Base-by-base conservation (phyloP, 1,139 yeast genomes). In the Kodamaea sp. region DNA sequence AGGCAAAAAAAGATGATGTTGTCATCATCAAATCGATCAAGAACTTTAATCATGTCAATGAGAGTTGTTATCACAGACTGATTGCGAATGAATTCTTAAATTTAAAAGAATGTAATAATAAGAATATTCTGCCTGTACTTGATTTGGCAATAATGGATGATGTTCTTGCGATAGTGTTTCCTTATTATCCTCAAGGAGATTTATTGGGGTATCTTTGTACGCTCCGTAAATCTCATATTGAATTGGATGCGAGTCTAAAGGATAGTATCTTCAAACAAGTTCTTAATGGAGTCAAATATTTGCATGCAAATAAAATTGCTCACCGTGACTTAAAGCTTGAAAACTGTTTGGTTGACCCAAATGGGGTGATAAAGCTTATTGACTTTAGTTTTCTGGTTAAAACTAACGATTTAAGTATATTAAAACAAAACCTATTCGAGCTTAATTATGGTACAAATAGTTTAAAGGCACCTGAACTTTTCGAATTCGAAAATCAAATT, bases 271-370 rank as follows among this genome's bases (percentile, higher is more conserved):
- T 76, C 53, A 66, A 68, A 49, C 79, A 75, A 45, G 62, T 75
- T 3, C 59, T 71, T 8, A 60, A 62, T 36, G 80, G 76, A 0
- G 73, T 76, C 6, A 58, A 63, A 31, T 73, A 55, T 45, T 54
- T 78, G 28, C 83, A 78, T 50, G 42, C 56, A 6, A 55, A 63
- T 22, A 56, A 59, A 11, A 67, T 78, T 4, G 72, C 64, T 5
- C 83, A 78, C 51, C 56, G 81, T 10, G 83, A 78, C 48, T 56
- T 78, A 34, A 78, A 78, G 49, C 81, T 81, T 1, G 82, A 77
- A 47, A 78, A 78, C 49, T 63, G 72, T 28, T 51, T 78, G 27
- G 65, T 77, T 30, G 79, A 70, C 47, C 54, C 53, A 6, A 50
- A 58, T 8, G 83, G 83, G 0, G 54, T 57, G 2, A 56, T 77